Base-by-base conservation (phyloP, 306 rosid species). In the Coriaria nepalensis region DNA sequence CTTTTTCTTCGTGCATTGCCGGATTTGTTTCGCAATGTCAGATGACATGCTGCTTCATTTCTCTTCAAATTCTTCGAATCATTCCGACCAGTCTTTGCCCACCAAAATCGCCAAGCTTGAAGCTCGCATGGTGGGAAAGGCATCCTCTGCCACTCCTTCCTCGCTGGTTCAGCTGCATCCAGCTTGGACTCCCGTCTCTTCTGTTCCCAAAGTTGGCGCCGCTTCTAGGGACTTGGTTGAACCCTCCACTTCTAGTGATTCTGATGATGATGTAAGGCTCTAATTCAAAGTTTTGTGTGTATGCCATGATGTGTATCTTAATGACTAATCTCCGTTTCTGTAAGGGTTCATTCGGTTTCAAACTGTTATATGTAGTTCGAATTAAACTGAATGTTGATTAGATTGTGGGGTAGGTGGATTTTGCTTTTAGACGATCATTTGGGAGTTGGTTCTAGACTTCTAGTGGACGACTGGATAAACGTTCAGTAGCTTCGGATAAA, bases 11-110 rank as follows among this genome's bases (percentile, higher is more conserved):
- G 44, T 56, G 47, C 56, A 68, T 56, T 68, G 60, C 38, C 5
- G 9, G 29, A 20, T 20, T 20, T 20, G 12, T 49, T 4, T 7
- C 48, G 60, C 65, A 68, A 86, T 92, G 99, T 92, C 99, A 53
- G 99, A 86, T 58, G 99, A 86, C 57, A 66, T 82, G 93, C 83
- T 80, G 12, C 41, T 76, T n/a, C 99, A 92, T 79, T 86, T 92
- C 68, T 82, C 96, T 4, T 92, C 99, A 54, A 92, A 92, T 65
- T 92, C 99, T 12, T 92, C 94, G 6, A 92, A 92, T 74, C 99
- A 82, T 69, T 92, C 99, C 15, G 99, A 92, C 69, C 96, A 92
- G 71, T 86, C 99, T 53, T 58, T 92, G 49, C 98, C 98, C 46
- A 78, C 93, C 8, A 86, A 86, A 76, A 86, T 92, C 67, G 96